A percentile compares a stretch with the other conserved stretches of the same genome.
phyloP scores from a whole-genome alignment of 352 stramenopile species.

The Peronospora belbahrii region DNA sequence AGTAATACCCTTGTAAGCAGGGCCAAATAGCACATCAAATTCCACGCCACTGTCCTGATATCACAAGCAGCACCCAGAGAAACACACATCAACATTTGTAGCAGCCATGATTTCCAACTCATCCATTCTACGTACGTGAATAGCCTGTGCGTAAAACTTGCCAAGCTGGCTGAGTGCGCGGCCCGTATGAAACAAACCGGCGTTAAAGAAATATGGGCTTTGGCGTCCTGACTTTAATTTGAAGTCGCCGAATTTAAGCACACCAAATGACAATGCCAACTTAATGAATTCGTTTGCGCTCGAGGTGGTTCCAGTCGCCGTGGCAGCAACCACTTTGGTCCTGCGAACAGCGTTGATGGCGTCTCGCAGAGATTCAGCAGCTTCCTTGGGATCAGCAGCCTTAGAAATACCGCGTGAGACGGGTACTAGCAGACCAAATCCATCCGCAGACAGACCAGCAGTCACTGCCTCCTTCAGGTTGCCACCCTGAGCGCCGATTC shows the following conservation, averaged over 20 bases:
- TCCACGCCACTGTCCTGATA: conserved; percentile 76
- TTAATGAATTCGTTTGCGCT: conserved; percentile 93
- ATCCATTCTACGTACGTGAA: conserved; percentile 53
- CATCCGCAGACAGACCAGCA: conserved; percentile 75
- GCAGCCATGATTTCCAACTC: conserved; percentile 1
- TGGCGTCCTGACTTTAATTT: conserved; percentile 96
- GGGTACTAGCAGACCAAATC: conserved; percentile 92
- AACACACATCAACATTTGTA: conserved; percentile 3
- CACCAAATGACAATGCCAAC: conserved; percentile 91
- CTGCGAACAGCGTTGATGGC: conserved; percentile 90
- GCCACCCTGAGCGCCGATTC: conserved; percentile 91
- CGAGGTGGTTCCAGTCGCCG: conserved; percentile 14
- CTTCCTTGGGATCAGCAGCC: conserved; percentile 80
- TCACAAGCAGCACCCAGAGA: conserved; percentile 15
- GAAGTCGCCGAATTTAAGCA: conserved; percentile 98
- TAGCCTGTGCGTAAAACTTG: conserved; percentile 91
- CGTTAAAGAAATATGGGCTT: conserved; percentile 99
- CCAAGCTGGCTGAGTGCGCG: conserved; percentile 88
- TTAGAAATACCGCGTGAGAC: conserved; percentile 95
- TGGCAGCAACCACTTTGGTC: conserved; percentile 30
- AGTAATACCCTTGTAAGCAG: conserved; percentile 99
- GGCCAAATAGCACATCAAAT: conserved; percentile 99
- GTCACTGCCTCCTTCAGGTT: conserved; percentile 87
- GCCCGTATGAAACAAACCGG: conserved; percentile 93
- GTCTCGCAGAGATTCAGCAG: conserved; percentile 87